Evolutionary conservation across 2,329 filamentous ascomycete genomes (phyloP).

Genomic region (Trichoderma asperellum): DNA sequence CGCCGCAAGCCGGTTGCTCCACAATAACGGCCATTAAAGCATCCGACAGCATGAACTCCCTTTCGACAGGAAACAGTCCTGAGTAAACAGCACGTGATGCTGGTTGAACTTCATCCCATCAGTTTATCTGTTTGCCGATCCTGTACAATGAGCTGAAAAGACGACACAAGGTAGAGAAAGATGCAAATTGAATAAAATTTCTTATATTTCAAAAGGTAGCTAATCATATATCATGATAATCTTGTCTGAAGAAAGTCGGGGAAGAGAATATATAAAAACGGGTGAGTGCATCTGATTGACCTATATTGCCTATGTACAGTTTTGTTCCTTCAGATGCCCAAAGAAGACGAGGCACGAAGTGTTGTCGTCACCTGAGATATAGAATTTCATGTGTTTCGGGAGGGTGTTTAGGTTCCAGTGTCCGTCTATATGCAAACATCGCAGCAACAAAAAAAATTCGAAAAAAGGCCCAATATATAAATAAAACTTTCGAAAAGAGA

Average conservation of each 20-base stretch:
- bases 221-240: not conserved
- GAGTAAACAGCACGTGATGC: not conserved
- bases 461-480: constrained; percentile 30
- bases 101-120: not conserved
- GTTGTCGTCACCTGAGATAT: constrained; percentile 27
- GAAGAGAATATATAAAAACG: constrained; percentile 4
- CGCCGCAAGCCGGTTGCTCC: not conserved
- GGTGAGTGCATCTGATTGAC: constrained; percentile 30
- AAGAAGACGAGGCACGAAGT: constrained; percentile 7
- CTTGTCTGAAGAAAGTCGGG: not conserved
- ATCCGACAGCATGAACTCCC: not conserved
- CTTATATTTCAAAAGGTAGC: not conserved
- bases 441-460: constrained; percentile 26
- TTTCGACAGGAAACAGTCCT: not conserved
- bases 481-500: constrained; percentile 34
- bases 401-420: constrained; percentile 33
- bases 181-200: not conserved
- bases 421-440: constrained; percentile 44
- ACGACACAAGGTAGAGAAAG: not conserved
- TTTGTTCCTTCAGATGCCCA: constrained; percentile 23
- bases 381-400: constrained; percentile 29
- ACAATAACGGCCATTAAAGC: not conserved
- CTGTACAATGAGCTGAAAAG: not conserved
- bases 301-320: constrained; percentile 30
- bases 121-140: too few relatives aligned